These are phyloP conservation scores for Albugo candida DNA, from an alignment of 352 stramenopile genomes.

Conservation along the genomic window DNA sequence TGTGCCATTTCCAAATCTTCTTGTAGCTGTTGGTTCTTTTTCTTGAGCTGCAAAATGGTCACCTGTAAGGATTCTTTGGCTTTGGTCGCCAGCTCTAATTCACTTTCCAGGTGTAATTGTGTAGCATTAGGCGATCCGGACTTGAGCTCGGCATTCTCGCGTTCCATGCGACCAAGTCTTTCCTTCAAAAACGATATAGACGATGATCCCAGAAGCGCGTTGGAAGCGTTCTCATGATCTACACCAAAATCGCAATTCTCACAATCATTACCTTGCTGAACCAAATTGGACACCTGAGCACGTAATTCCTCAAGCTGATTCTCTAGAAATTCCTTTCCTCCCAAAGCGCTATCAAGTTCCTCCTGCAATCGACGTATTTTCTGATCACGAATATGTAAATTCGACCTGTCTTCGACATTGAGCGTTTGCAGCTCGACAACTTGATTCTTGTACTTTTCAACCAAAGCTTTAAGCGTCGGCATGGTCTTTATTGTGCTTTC, in stretches of 20 bases:
- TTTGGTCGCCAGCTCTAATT: constrained; percentile 61
- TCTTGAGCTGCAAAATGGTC: constrained; percentile 45
- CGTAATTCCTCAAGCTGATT: constrained; percentile 66
- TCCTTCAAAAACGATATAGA: constrained; percentile 32
- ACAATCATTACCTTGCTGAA: no score
- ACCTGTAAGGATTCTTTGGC: constrained; percentile 53
- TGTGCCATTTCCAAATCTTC: constrained; percentile 23
- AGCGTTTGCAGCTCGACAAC: constrained; percentile 71
- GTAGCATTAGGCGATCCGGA: constrained; percentile 23
- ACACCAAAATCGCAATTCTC: no score
- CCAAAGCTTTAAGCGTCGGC: constrained; percentile 45
- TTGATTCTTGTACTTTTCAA: constrained; percentile 80
- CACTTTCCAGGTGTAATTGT: constrained; percentile 28
- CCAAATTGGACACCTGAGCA: constrained; percentile 24
- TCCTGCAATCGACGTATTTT: constrained; percentile 68
- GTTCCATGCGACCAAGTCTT: constrained; percentile 43
- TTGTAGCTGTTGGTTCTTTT: constrained; percentile 46
- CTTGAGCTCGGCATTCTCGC: constrained; percentile 52
- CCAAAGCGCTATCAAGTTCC: constrained; percentile 58
- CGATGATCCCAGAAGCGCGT: not conserved
- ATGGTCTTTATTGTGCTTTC: constrained; percentile 78
- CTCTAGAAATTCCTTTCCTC: constrained; percentile 73
- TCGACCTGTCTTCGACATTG: constrained; percentile 60
- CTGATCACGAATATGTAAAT: constrained; percentile 59
- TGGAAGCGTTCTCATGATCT: no score